phyloP scores from a whole-genome alignment of 306 rosid species.

The Vigna hirtella region DNA sequence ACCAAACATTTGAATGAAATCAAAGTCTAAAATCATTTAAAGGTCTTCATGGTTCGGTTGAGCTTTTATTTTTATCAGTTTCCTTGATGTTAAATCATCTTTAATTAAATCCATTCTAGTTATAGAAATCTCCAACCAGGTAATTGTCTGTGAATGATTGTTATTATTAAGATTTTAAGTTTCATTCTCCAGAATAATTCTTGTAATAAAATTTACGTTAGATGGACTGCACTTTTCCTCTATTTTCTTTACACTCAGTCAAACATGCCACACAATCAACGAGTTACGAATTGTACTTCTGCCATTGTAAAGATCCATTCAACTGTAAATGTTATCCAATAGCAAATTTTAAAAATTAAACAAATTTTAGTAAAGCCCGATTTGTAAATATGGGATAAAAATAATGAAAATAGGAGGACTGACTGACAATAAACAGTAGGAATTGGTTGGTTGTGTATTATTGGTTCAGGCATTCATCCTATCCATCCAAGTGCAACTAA shows the following conservation, averaged over 20 bases:
- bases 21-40: conserved; percentile 6
- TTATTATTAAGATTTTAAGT: background rate
- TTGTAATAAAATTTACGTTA: background rate
- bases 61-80: background rate
- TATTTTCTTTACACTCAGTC: background rate
- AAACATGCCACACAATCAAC: background rate
- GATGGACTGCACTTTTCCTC: background rate
- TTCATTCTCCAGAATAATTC: background rate
- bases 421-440: background rate
- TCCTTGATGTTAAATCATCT: background rate
- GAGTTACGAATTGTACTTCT: no score
- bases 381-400: no score
- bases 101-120: background rate
- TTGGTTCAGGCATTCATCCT: no score
- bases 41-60: background rate
- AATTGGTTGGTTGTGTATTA: no score
- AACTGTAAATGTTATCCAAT: no score
- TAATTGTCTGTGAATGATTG: background rate
- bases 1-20: conserved; percentile 30
- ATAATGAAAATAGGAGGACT: background rate
- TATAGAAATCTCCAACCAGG: background rate
- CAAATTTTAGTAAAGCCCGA: no score
- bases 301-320: no score
- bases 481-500: background rate
- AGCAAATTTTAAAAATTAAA: no score